A percentile compares a stretch with the other conserved stretches of the same genome.
phyloP scores from a whole-genome alignment of 306 rosid species.

The Inga laurina region DNA sequence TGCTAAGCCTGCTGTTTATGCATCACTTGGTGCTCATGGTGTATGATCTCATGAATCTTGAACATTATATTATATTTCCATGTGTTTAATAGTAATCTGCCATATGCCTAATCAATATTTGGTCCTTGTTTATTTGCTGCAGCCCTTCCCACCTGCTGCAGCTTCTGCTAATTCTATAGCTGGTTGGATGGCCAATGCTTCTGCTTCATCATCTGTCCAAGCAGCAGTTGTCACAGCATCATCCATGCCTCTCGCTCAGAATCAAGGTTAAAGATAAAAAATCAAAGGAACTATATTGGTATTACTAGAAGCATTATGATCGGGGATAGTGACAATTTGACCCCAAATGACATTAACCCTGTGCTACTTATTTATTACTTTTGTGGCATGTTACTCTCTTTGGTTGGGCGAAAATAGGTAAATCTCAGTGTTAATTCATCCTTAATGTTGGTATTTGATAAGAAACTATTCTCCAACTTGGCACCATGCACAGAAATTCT shows the following conservation, averaged over 20 bases:
- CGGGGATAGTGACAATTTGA: not conserved
- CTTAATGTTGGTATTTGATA: not conserved
- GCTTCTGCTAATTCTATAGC: conserved; percentile 75
- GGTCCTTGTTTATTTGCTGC: conserved; percentile 23
- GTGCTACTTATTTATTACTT: not conserved
- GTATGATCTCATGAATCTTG: conserved; percentile 62
- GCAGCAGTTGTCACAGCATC: conserved; percentile 86
- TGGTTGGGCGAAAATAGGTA: not conserved
- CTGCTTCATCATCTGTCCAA: conserved; percentile 89
- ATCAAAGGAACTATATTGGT: not conserved
- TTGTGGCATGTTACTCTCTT: not conserved
- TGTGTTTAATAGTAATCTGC: not conserved
- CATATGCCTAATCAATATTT: conserved; percentile 22
- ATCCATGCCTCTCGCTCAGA: conserved; percentile 72
- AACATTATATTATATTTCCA: conserved; percentile 20
- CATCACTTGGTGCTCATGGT: conserved; percentile 69
- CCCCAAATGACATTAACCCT: not conserved
- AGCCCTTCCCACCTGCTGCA: conserved; percentile 76
- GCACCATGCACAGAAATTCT: not conserved
- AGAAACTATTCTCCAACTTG: not conserved
- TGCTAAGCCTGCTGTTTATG: conserved; percentile 70
- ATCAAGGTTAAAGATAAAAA: conserved; percentile 64
- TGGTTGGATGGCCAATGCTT: conserved; percentile 90
- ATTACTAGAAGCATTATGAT: not conserved
- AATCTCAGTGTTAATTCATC: not conserved